Evolutionary conservation across 495 filamentous ascomycete species (phyloP), one percentile per base, ranked within the genome.

Genomic region (Xylaria castorea): DNA sequence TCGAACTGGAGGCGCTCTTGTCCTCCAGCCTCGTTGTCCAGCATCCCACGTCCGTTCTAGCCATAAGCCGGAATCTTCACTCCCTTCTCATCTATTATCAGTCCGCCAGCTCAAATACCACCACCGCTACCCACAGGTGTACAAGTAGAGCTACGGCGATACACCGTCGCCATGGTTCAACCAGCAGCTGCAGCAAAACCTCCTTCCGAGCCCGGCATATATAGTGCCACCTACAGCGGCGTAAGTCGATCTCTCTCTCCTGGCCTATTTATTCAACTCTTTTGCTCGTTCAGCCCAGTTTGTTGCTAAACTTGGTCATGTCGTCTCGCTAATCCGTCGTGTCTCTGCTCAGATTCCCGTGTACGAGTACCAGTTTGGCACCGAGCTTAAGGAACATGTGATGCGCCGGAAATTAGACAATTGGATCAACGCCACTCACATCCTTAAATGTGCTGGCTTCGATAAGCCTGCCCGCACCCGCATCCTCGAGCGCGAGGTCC

Each of bases 391-490:
- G 74, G 87, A 89, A 68, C 87, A 89, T 86, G 87, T 92, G 89
- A 99, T 99, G 96, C 92, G 96, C 77, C 90, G 97, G 34, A 90
- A 95, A 60, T 83, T 85, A 25, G 95, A 98, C 81, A 87, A 94
- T 78, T 97, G 93, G 92, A 92, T 98, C 71, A 98, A 98, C 85
- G 95, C 95, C 34, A 98, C 95, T 53, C 95, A 98, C 80, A 97
- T 98, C 66, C 87, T 98, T 40, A 98, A 98, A 81, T 92, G 83
- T 22, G 83, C 86, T 50, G 85, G 87, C 42, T 88, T 89, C 58
- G 85, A 88, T 75, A 99, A 99, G 82, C 95, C 96, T 8, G 93
- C 95, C 16, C 87, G 96, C 76, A 99, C 96, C 38, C 86, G 96
- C 71, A 97, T 99, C 69, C 88, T 99, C 20, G 96, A 99, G 84